phyloP scores from a whole-genome alignment of 179 eudicot species.

The Gypsophila paniculata region DNA sequence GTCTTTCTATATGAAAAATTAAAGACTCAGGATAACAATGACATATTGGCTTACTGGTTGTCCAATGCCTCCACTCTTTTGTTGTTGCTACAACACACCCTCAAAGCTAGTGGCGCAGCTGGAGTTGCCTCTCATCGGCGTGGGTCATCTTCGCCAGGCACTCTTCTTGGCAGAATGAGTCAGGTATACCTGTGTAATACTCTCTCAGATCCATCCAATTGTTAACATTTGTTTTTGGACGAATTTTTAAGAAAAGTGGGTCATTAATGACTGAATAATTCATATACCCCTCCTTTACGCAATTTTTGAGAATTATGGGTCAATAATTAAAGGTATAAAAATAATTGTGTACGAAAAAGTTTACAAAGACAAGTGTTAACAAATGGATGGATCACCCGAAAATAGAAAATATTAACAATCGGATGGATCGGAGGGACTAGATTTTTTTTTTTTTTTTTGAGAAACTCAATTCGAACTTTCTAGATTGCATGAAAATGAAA shows the following conservation, averaged over 20 bases:
- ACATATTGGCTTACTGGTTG: slow-evolving; percentile 83
- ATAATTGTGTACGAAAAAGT: no score
- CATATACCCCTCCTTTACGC: no score
- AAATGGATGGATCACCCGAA: no score
- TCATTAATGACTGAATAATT: no score
- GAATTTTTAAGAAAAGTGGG: no score
- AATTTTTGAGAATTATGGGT: no score
- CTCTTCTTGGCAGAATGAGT: slow-evolving; percentile 75
- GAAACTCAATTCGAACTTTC: neutral
- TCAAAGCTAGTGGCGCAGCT: slow-evolving; percentile 88
- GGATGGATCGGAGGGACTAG: no score
- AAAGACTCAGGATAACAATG: slow-evolving; percentile 90
- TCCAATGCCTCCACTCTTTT: slow-evolving; percentile 88
- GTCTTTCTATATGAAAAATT: slow-evolving; percentile 20
- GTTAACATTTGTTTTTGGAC: no score
- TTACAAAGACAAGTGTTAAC: no score
- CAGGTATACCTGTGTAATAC: slow-evolving; percentile 36
- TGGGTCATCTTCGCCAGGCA: slow-evolving; percentile 60
- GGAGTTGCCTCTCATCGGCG: slow-evolving; percentile 86
- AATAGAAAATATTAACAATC: no score
- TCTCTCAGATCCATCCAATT: no score
- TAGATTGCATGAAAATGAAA: slow-evolving; percentile 6
- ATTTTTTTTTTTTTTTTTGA: neutral
- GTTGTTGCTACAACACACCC: slow-evolving; percentile 79
- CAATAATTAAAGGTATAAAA: no score